Evolutionary conservation across 2,329 filamentous ascomycete species (phyloP).

Genomic region (Aspergillus sp.): DNA sequence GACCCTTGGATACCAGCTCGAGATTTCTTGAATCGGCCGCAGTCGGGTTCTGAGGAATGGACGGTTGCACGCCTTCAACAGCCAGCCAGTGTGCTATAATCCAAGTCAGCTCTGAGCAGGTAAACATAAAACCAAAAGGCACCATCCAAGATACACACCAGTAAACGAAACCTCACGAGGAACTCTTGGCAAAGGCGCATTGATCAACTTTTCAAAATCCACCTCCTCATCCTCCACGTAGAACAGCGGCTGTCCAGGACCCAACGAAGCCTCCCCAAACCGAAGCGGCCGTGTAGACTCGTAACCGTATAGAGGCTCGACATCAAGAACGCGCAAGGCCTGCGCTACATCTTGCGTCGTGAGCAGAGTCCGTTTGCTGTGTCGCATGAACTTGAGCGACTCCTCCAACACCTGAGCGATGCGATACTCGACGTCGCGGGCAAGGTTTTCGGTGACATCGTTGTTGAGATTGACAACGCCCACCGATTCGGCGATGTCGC

Average conservation of each 20-base stretch:
- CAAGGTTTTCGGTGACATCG: slow-evolving; percentile 80
- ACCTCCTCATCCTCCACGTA: slow-evolving; percentile 98
- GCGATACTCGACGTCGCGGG: slow-evolving; percentile 93
- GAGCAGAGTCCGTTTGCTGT: slow-evolving; percentile 77
- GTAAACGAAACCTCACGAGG: slow-evolving; percentile 90
- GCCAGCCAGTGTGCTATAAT: slow-evolving; percentile 86
- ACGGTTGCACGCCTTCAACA: slow-evolving; percentile 93
- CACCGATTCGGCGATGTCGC: slow-evolving; percentile 92
- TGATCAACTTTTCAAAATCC: slow-evolving; percentile 98
- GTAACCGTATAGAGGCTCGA: slow-evolving; percentile 94
- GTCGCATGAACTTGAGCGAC: slow-evolving; percentile 93
- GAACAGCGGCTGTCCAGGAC: slow-evolving; percentile 88
- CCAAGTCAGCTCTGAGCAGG: slow-evolving; percentile 7
- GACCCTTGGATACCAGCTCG: slow-evolving; percentile 84
- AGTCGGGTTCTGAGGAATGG: slow-evolving; percentile 93
- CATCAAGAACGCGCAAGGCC: slow-evolving; percentile 78
- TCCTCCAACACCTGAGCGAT: slow-evolving; percentile 91
- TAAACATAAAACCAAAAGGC: neutral
- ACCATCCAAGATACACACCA: slow-evolving; percentile 48
- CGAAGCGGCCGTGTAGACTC: slow-evolving; percentile 83
- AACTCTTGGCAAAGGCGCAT: slow-evolving; percentile 90
- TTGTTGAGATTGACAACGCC: slow-evolving; percentile 77
- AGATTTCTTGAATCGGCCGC: slow-evolving; percentile 76
- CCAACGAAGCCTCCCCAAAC: slow-evolving; percentile 90
- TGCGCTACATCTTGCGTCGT: slow-evolving; percentile 86